Evolutionary conservation across 1,284 basidiomycete genomes (phyloP), one percentile per base, ranked within the genome.

Genomic region (Mycena sp.): DNA sequence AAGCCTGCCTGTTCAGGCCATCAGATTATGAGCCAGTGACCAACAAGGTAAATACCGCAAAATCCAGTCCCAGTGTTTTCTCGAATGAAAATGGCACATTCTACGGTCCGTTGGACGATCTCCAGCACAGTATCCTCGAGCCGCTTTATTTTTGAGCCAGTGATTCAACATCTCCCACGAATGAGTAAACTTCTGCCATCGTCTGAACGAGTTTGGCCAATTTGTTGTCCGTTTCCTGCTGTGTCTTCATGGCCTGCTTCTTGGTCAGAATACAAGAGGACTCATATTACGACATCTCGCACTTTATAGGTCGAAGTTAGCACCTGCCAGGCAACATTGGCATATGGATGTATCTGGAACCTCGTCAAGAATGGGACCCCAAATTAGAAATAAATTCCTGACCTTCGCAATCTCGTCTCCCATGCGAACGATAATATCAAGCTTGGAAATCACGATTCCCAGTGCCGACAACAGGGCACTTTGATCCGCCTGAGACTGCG

Each of bases 11-110:
- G 6, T 9, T 21, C 21, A 2, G 23, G 7, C n/a, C 5, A 37
- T 30, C 26, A 9, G 6, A 9, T 2, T 43, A 11, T 30, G 11
- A 23, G 21, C 1, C 4, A 17, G 12, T n/a, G 30, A 23, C n/a
- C n/a, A n/a, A 40, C 25, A 26, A 14, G 11, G 2, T 35, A 19
- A 48, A 11, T 64, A 77, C 77, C 65, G 61, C 68, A 67, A 38
- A 79, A 77, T 6, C 76, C 74, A 53, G 72, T 63, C 0, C 72
- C 71, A 44, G 64, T 71, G 41, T 72, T 78, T 61, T 77, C 77
- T 7, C 70, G 71, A 51, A 77, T 65, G 54, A 77, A 77, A 55
- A 77, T 69, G 23, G 61, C 72, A 19, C 76, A 77, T 65, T 79
- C 75, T 1, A 77, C 63, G 0, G 75, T 77, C 52, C 77, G 76